Conservation (phyloP, 164 flowering plant species). For the Berberis vulgaris region DNA sequence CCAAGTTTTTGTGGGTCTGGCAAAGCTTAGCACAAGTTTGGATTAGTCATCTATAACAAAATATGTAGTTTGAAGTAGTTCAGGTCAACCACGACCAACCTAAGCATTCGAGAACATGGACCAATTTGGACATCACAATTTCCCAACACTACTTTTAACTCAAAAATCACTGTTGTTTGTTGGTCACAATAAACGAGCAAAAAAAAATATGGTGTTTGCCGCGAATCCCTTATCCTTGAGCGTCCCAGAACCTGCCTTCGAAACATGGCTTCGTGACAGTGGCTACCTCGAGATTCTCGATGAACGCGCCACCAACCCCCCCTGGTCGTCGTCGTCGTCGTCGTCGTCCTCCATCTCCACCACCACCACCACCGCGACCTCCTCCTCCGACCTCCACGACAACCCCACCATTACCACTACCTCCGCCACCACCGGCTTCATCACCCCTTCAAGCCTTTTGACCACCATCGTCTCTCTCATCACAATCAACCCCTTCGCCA, state of each 20-base stretch:
- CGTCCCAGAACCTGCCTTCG: conserved; percentile 81
- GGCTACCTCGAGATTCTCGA: conserved; percentile 88
- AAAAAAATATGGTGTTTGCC: conserved; percentile 36
- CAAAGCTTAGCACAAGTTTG: too few relatives aligned
- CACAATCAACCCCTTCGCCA: conserved; percentile 75
- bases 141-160: too few relatives aligned
- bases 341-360: conserved; percentile 13
- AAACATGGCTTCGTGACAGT: conserved; percentile 89
- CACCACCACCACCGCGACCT: conserved; percentile 9
- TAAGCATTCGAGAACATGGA: too few relatives aligned
- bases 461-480: conserved; percentile 49
- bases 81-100: too few relatives aligned
- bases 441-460: conserved; percentile 23
- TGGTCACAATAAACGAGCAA: too few relatives aligned
- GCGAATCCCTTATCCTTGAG: conserved; percentile 76
- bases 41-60: too few relatives aligned
- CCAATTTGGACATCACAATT: too few relatives aligned
- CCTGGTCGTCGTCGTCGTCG: conserved; percentile 17
- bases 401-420: conserved; percentile 12
- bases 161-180: too few relatives aligned
- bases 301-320: conserved; percentile 44
- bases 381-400: conserved; percentile 2
- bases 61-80: too few relatives aligned
- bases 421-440: conserved; percentile 12
- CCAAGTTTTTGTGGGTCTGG: too few relatives aligned